Conservation (phyloP, 352 stramenopile species). For the Pythium myriotylum region DNA sequence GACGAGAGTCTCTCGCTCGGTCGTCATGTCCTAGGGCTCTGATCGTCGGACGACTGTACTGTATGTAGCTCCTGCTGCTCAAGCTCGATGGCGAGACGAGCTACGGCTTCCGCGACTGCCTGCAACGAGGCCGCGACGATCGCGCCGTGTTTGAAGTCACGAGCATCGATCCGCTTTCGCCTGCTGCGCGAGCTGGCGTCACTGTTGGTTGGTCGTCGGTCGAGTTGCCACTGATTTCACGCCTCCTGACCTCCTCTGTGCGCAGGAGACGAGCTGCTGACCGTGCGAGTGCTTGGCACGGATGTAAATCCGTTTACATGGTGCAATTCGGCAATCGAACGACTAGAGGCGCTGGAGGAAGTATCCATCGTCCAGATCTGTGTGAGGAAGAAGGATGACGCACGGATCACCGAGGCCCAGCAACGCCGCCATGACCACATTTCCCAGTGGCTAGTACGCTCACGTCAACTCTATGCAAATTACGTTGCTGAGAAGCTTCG, state of each 20-base stretch:
- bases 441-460: slow-evolving; percentile 3
- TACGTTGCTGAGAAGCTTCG: too few species aligned
- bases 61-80: slow-evolving; percentile 16
- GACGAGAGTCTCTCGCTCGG: background rate
- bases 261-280: slow-evolving; percentile 12
- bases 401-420: background rate
- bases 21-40: too few species aligned
- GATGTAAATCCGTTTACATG: slow-evolving; percentile 8
- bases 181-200: slow-evolving; percentile 7
- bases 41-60: background rate
- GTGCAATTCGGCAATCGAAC: slow-evolving; percentile 7
- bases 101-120: slow-evolving; percentile 5
- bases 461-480: too few species aligned
- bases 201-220: background rate
- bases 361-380: slow-evolving; percentile 22
- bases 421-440: slow-evolving; percentile 14
- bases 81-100: slow-evolving; percentile 12
- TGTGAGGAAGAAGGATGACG: slow-evolving; percentile 7
- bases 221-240: too few species aligned
- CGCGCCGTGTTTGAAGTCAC: slow-evolving; percentile 1
- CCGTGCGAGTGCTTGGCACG: slow-evolving; percentile 9
- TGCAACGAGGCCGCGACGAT: background rate
- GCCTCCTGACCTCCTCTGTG: too few species aligned
- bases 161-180: background rate
- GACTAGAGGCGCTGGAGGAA: slow-evolving; percentile 4